Evolutionary conservation across 2,329 filamentous ascomycete species (phyloP), one percentile per base, ranked within the genome.

Genomic region (Alternaria ethzedia): DNA sequence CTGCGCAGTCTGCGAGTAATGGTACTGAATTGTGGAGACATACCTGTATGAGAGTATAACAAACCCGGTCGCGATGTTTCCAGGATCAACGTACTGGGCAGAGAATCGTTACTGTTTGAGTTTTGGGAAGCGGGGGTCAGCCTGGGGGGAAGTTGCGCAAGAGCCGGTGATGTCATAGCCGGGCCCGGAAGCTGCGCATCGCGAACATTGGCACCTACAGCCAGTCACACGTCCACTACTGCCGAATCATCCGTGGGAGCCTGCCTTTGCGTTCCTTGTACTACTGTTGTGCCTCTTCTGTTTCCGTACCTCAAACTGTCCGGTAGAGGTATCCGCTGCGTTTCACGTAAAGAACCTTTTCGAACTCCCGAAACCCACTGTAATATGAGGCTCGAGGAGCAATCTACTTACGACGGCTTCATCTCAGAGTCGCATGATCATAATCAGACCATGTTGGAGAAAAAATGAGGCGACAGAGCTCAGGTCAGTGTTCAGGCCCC

Each of bases 131-230:
- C 61, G 63, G 67, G 68, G 65, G 65, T 55, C 66, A 69, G 49
- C 51, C 56, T 57, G 64, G 30, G 54, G 57, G 54, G 57, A 66
- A 63, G 63, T 67, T 49, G 63, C 55, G 62, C 60, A 54, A 66
- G 63, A 45, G 52, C 57, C 54, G 49, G 63, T 73, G 70, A 74
- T 67, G 70, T 74, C 72, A 72, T 70, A 26, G 54, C 21, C 50
- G 26, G 41, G 28, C 47, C 60, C 59, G 66, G 70, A 72, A 73
- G 69, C 63, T 46, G 44, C 61, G 49, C 61, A 61, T 49, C 36
- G 36, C n/a, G 36, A 41, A 44, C 17, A 20, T 17, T 32, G 49
- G 46, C 43, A 49, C 32, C 45, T 52, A 45, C 55, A 65, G 41
- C 54, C 41, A 47, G 46, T 59, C 59, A 54, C 26, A 45, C 41